Percentiles rank a stretch among this genome's conserved stretches.
phyloP scores from a whole-genome alignment of 106 monocot species.

The Alisma plantagoaquatica region DNA sequence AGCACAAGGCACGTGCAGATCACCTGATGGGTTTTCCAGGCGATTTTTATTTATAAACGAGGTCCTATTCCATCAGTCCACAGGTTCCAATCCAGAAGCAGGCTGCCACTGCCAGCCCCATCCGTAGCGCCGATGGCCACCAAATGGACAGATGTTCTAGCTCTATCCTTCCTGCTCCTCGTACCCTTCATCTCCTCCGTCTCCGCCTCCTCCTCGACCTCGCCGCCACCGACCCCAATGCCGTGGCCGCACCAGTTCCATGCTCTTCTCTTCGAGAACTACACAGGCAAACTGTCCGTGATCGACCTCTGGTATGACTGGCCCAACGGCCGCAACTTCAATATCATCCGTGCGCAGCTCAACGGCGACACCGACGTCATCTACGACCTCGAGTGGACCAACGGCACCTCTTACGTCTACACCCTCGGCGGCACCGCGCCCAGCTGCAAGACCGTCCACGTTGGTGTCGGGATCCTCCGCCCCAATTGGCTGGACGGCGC shows the following conservation, averaged over 20 bases:
- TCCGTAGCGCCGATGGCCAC: too few relatives aligned
- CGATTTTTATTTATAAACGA: too few relatives aligned
- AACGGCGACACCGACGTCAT: slow-evolving; percentile 76
- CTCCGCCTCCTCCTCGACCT: background rate
- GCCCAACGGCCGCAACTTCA: slow-evolving; percentile 53
- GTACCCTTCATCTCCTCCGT: background rate
- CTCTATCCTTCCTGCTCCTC: background rate
- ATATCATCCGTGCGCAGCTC: slow-evolving; percentile 44
- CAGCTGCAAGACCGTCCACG: slow-evolving; percentile 34
- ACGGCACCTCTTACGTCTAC: slow-evolving; percentile 79
- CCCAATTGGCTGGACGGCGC: slow-evolving; percentile 77
- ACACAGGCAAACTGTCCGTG: slow-evolving; percentile 31
- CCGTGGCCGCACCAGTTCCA: slow-evolving; percentile 72
- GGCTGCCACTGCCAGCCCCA: too few relatives aligned
- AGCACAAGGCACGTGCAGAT: too few relatives aligned
- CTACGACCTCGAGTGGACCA: slow-evolving; percentile 79
- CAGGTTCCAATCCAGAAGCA: too few relatives aligned
- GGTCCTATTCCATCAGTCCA: too few relatives aligned
- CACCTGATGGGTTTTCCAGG: too few relatives aligned
- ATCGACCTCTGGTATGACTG: slow-evolving; percentile 85
- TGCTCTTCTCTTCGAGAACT: slow-evolving; percentile 49
- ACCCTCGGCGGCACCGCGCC: slow-evolving; percentile 20
- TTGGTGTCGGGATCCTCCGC: slow-evolving; percentile 57
- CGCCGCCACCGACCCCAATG: slow-evolving; percentile 5
- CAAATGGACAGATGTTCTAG: too few relatives aligned